Conservation (phyloP, 2,329 filamentous ascomycete genomes). For the Gyromitra esculenta region DNA sequence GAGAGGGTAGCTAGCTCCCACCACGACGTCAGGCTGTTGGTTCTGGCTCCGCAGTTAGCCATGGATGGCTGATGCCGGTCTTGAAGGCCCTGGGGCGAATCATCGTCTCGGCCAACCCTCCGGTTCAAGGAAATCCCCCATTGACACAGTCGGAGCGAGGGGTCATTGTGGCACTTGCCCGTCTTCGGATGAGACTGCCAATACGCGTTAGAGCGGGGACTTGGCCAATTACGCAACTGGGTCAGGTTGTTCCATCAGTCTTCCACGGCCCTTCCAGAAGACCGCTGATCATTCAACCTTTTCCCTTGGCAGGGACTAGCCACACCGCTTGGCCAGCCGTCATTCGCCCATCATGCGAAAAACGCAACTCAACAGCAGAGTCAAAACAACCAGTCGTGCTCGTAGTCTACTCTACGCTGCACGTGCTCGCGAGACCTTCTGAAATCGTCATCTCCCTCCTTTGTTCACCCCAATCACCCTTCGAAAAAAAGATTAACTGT, state of each 20-base stretch:
- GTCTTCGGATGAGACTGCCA: slow-evolving; percentile 48
- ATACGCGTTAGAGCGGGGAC: slow-evolving; percentile 48
- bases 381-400: slow-evolving; percentile 1
- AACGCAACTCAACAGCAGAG: slow-evolving; percentile 19
- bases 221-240: slow-evolving; percentile 45
- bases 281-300: slow-evolving; percentile 44
- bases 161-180: slow-evolving; percentile 40
- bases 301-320: slow-evolving; percentile 41
- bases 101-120: slow-evolving; percentile 32
- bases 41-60: slow-evolving; percentile 29
- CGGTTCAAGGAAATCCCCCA: slow-evolving; percentile 38
- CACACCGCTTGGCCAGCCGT: slow-evolving; percentile 8
- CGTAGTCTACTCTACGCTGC: background rate
- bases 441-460: slow-evolving; percentile 22
- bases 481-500: slow-evolving; percentile 23
- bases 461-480: slow-evolving; percentile 17
- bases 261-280: slow-evolving; percentile 50
- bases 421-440: slow-evolving; percentile 26
- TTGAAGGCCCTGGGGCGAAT: slow-evolving; percentile 38
- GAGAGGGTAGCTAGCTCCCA: slow-evolving; percentile 22
- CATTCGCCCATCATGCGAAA: slow-evolving; percentile 30
- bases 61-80: slow-evolving; percentile 39
- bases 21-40: slow-evolving; percentile 42
- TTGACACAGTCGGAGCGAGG: slow-evolving; percentile 34
- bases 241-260: slow-evolving; percentile 23